phyloP scores from a whole-genome alignment of 108 stramenopile species.

The Discostella pseudostelligera region DNA sequence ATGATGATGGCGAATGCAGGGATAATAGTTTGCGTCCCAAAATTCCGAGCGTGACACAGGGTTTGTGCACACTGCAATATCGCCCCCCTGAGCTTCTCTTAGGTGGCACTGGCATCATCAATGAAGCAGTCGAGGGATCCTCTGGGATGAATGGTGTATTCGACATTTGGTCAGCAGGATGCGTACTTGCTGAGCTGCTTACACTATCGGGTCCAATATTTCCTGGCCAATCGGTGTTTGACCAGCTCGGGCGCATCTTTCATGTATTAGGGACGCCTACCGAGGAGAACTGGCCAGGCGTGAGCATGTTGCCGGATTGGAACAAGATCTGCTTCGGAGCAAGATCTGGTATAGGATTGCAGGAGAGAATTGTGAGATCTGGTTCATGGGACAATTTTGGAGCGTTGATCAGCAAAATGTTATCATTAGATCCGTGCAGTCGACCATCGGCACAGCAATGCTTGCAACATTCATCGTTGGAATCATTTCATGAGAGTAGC shows the following conservation, averaged over 20 bases:
- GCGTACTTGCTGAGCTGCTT: conserved; percentile 57
- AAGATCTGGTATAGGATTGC: conserved; percentile 29
- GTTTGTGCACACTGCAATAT: conserved; percentile 76
- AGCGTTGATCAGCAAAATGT: conserved; percentile 32
- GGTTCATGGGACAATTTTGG: conserved; percentile 27
- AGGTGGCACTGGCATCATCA: conserved; percentile 44
- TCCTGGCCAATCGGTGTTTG: conserved; percentile 63
- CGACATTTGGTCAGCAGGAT: conserved; percentile 73
- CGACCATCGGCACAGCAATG: conserved; percentile 53
- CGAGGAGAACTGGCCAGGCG: conserved; percentile 57
- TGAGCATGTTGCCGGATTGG: conserved; percentile 57
- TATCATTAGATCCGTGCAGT: conserved; percentile 58
- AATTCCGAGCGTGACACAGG: conserved; percentile 16
- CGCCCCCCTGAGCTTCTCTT: conserved; percentile 78
- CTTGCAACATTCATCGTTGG: conserved; percentile 38
- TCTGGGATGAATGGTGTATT: conserved; percentile 28
- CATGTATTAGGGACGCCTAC: conserved; percentile 64
- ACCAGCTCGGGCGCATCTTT: conserved; percentile 67
- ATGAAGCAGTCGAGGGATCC: conserved; percentile 14
- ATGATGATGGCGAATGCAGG: neutral
- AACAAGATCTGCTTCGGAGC: conserved; percentile 56
- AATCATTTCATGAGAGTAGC: conserved; percentile 11
- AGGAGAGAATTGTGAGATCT: conserved; percentile 33
- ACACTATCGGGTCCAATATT: conserved; percentile 55
- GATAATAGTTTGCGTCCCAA: conserved; percentile 1